Evolutionary conservation across 305 asterid genomes (phyloP).

Genomic region (Fraxinus xanthoxyloides): DNA sequence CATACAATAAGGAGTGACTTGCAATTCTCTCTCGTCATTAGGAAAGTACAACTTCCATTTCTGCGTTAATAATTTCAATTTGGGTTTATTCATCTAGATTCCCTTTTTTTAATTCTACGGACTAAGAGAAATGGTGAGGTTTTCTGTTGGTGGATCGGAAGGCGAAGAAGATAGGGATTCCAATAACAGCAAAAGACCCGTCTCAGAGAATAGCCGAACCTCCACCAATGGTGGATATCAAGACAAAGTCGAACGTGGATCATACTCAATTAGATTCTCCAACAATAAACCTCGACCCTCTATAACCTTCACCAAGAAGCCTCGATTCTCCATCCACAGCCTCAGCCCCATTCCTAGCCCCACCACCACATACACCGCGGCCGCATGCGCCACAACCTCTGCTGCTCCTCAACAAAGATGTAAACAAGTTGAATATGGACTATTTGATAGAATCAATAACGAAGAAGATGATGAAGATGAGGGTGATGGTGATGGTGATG

Average conservation of each 20-base stretch:
- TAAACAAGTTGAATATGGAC: background rate
- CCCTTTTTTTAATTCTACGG: background rate
- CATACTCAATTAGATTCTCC: background rate
- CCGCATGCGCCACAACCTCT: background rate
- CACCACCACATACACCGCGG: background rate
- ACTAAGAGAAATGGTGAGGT: slow-evolving; percentile 32
- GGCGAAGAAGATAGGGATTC: slow-evolving; percentile 29
- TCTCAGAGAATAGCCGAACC: slow-evolving; percentile 28
- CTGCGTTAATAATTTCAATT: background rate
- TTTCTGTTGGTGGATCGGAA: slow-evolving; percentile 41
- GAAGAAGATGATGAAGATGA: background rate
- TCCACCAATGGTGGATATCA: background rate
- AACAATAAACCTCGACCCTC: background rate
- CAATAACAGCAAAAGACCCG: slow-evolving; percentile 17
- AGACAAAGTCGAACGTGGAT: background rate
- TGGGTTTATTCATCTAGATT: background rate
- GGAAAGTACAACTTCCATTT: background rate
- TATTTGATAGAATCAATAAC: background rate
- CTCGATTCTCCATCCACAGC: background rate
- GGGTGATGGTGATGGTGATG: background rate
- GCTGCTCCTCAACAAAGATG: background rate
- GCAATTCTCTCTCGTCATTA: background rate
- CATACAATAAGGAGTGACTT: background rate
- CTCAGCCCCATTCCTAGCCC: background rate
- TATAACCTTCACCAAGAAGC: background rate